Evolutionary conservation across 1,139 yeast genomes (phyloP), one percentile per base, ranked within the genome.

Genomic region (Zygosaccharomyces sapae): DNA sequence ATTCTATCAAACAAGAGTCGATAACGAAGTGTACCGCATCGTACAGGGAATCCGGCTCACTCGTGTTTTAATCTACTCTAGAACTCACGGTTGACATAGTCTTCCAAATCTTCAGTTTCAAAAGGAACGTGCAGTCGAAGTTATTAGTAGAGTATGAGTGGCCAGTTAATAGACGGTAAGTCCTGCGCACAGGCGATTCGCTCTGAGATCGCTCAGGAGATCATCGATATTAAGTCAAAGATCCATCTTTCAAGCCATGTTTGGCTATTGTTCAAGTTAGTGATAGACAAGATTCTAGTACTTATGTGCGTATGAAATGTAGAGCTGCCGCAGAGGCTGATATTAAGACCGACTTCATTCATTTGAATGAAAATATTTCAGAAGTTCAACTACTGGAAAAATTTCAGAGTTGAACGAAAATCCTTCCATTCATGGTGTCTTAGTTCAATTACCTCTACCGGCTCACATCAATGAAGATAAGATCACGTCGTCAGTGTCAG

Each of bases 281-380:
- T 42, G 75, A 73, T 43, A 77, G 97, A 62, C 90, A 87, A 34
- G 98, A 92, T 66, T 88, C 97, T 9, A 76, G 87, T 43, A 86
- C 96, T n/a, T 92, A 92, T 69, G 97, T 92, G 48, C 81, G 83
- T 57, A 90, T 92, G 96, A 92, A 92, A 73, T 74, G 87, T 57
- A 86, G 83, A 72, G 97, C 97, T 24, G 96, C 97, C 29, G 72
- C 76, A 55, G 94, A 86, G 63, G 92, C 96, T 34, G 80, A 82
- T 50, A 84, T 92, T 55, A 74, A 73, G 29, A 89, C 95, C 66
- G 74, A 79, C 44, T 74, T 87, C 53, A 72, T 84, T 59, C 80
- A 79, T 53, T 74, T 88, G 58, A 94, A 81, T 53, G 69, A 72
- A 22, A 43, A 50, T 31, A 73, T 76, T 47, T 67, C 79, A 31